Conservation (phyloP, 345 rosid genomes). For the Schrenkiella parvula region DNA sequence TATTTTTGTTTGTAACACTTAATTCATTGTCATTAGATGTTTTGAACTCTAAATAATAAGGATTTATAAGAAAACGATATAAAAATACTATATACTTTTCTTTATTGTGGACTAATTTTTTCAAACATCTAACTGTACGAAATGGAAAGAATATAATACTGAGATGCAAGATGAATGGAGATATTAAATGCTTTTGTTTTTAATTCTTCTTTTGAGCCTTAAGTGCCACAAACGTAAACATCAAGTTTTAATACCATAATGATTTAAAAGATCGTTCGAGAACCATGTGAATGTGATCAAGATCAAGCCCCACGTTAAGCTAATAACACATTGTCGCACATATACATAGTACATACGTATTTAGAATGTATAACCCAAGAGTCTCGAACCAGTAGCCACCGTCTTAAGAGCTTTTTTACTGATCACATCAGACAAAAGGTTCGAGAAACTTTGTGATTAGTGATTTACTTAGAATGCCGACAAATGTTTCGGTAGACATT, state of each 20-base stretch:
- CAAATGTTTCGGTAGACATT: not conserved
- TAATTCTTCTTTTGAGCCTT: constrained; percentile 5
- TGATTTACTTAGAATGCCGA: not conserved
- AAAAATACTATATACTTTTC: not conserved
- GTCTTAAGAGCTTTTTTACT: not conserved
- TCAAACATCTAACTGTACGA: not conserved
- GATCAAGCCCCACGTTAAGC: not conserved
- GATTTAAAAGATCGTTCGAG: not conserved
- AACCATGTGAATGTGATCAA: constrained; percentile 9
- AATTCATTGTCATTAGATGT: not conserved
- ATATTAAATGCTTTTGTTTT: constrained; percentile 12
- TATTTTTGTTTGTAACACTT: not conserved
- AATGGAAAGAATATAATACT: not conserved
- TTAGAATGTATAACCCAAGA: not conserved
- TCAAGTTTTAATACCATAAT: constrained; percentile 6
- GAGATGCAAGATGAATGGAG: not conserved
- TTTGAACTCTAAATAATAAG: not conserved
- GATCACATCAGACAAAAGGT: not conserved
- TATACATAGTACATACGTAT: not conserved
- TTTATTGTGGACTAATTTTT: not conserved
- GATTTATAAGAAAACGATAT: not conserved
- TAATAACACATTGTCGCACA: not conserved
- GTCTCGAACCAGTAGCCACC: not conserved
- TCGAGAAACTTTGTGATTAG: not conserved
- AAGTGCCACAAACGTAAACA: constrained; percentile 13